phyloP scores from a whole-genome alignment of 1,139 yeast genomes.

The Candida sanyaensis region DNA sequence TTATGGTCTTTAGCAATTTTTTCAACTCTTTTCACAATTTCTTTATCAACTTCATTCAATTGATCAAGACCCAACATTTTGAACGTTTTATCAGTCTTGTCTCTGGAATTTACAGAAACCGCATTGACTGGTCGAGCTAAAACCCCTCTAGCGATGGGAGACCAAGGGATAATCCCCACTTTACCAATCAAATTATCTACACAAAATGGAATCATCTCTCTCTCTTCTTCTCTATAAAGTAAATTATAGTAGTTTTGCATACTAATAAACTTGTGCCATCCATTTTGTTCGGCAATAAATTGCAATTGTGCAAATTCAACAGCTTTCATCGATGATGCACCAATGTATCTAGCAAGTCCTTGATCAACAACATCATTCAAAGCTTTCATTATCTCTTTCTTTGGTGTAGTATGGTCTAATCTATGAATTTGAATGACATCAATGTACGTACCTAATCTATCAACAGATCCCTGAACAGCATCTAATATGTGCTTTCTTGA shows the following conservation, averaged over 20 bases:
- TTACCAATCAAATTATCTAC: conserved; percentile 25
- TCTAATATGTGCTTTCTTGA: conserved; percentile 58
- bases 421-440: conserved; percentile 34
- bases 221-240: conserved; percentile 59
- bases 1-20: conserved; percentile 45
- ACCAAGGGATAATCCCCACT: conserved; percentile 54
- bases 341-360: conserved; percentile 55
- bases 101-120: conserved; percentile 10
- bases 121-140: conserved; percentile 40
- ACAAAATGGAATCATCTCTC: conserved; percentile 59
- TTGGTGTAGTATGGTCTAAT: conserved; percentile 42
- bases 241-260: conserved; percentile 62
- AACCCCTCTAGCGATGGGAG: conserved; percentile 50
- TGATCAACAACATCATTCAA: conserved; percentile 51
- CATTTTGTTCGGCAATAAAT: conserved; percentile 49
- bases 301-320: conserved; percentile 52
- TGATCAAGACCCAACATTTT: conserved; percentile 9
- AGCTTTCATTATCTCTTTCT: conserved; percentile 55
- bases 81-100: conserved; percentile 10
- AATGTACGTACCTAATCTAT: conserved; percentile 53
- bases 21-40: conserved; percentile 53
- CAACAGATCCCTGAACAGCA: conserved; percentile 47
- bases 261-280: conserved; percentile 56
- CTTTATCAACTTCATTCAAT: conserved; percentile 24
- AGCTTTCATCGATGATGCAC: conserved; percentile 59